Evolutionary conservation across 495 filamentous ascomycete genomes (phyloP), one percentile per base, ranked within the genome.

Genomic region (Penicillium nucicola): DNA sequence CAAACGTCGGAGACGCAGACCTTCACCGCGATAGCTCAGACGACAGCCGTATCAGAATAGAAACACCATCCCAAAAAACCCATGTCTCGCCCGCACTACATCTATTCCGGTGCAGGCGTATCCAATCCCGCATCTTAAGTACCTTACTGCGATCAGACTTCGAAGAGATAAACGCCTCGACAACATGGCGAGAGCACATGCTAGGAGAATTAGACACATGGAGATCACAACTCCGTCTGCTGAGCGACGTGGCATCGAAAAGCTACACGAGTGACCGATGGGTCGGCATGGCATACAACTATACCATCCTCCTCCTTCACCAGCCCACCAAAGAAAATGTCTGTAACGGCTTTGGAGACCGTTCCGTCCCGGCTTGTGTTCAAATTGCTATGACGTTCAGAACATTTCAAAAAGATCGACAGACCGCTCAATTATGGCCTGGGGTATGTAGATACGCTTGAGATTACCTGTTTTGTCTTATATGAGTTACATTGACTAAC

Each of bases 231-330:
- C 18, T 62, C 14, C 41, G 58, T 17, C 41, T 39, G 12, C 38
- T 53, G 11, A 56, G 55, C 41, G 51, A 62, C 33, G 45, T 48
- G 4, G 32, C 48, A 4, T 53, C 52, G 7, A 38, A 36, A 39
- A 50, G 59, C 11, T 59, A 58, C 28, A 50, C 52, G 38, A 59
- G 56, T 15, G 55, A 62, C 25, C 40, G 59, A 28, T 62, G 59
- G 59, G 55, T 62, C 33, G 55, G 56, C 2, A 62, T 62, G 55
- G 45, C 56, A 5, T 62, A 58, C 22, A 62, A 62, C 28, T 59
- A 56, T 33, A 58, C 55, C 0, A 38, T 62, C 9, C 45, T 58
- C 11, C 34, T 58, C 0, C 20, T 62, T 11, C 50, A 62, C 14
- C 48, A 51, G 12, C 59, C 59, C 5, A 58, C 55, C 2, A 55